Evolutionary conservation across 345 rosid species (phyloP).

Genomic region (Brassica incana): DNA sequence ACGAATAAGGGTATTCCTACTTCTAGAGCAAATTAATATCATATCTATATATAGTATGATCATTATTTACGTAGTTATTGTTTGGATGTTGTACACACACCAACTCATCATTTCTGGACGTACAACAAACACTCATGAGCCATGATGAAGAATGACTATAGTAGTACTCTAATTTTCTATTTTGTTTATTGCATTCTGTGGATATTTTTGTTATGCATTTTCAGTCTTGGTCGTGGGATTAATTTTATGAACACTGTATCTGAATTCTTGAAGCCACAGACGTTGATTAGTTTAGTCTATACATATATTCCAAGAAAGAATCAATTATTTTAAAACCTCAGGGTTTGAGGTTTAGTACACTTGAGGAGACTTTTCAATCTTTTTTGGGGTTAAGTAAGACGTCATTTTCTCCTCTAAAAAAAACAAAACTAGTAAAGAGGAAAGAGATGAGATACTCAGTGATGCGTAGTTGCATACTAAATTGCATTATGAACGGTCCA

Average conservation of each 20-base stretch:
- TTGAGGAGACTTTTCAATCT: background rate
- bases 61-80: background rate
- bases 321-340: background rate
- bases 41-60: background rate
- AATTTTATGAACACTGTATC: background rate
- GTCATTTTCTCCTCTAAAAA: slow-evolving; percentile 22
- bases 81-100: background rate
- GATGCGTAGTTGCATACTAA: background rate
- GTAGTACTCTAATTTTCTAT: background rate
- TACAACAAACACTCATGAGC: background rate
- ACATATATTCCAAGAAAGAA: background rate
- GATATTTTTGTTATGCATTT: background rate
- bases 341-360: background rate
- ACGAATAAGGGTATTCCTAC: background rate
- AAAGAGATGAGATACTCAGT: background rate
- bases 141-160: background rate
- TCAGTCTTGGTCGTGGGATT: background rate
- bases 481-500: background rate
- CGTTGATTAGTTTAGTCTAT: slow-evolving; percentile 28
- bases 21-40: slow-evolving; percentile 5
- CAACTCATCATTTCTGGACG: background rate
- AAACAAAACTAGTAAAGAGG: background rate
- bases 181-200: background rate
- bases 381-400: background rate
- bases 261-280: slow-evolving; percentile 19